Percentiles rank a stretch among this genome's conserved stretches.
These are phyloP conservation scores for Aspergillus clavatus DNA, from an alignment of 2,329 filamentous ascomycete species.

Conservation along the genomic window DNA sequence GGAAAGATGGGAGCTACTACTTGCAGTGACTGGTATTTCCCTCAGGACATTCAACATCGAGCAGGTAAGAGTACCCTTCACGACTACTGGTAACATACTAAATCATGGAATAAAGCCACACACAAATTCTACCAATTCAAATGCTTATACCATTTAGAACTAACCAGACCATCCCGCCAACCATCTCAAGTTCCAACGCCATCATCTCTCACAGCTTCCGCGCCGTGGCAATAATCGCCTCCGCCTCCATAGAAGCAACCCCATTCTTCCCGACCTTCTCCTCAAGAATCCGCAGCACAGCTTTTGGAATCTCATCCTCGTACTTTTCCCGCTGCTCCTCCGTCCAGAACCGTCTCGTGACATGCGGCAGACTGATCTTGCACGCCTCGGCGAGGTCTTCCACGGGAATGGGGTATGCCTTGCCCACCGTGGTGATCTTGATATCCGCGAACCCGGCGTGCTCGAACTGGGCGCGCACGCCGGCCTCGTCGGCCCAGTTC, in stretches of 20 bases:
- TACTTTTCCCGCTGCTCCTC: slow-evolving; percentile 22
- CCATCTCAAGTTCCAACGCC: no score
- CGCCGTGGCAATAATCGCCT: slow-evolving; percentile 28
- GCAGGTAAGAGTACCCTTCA: no score
- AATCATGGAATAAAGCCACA: no score
- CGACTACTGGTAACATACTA: no score
- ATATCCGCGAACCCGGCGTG: slow-evolving; percentile 22
- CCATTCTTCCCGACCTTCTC: slow-evolving; percentile 20
- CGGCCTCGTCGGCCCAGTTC: slow-evolving; percentile 20
- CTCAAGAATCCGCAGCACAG: slow-evolving; percentile 22
- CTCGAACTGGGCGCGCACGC: slow-evolving; percentile 19
- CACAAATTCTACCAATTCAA: no score
- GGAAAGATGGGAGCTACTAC: no score
- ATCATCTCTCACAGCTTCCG: slow-evolving; percentile 24
- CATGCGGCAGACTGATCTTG: slow-evolving; percentile 16
- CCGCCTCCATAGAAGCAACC: slow-evolving; percentile 20
- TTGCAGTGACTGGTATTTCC: no score
- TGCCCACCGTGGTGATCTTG: slow-evolving; percentile 15
- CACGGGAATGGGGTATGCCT: slow-evolving; percentile 10
- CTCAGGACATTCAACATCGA: no score
- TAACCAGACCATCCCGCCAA: no score
- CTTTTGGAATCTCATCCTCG: slow-evolving; percentile 15
- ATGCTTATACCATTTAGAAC: no score
- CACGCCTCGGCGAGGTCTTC: slow-evolving; percentile 19
- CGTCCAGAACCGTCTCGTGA: slow-evolving; percentile 26